These are phyloP conservation scores for Candida incommunis DNA, from an alignment of 805 yeast species.

Conservation along the genomic window DNA sequence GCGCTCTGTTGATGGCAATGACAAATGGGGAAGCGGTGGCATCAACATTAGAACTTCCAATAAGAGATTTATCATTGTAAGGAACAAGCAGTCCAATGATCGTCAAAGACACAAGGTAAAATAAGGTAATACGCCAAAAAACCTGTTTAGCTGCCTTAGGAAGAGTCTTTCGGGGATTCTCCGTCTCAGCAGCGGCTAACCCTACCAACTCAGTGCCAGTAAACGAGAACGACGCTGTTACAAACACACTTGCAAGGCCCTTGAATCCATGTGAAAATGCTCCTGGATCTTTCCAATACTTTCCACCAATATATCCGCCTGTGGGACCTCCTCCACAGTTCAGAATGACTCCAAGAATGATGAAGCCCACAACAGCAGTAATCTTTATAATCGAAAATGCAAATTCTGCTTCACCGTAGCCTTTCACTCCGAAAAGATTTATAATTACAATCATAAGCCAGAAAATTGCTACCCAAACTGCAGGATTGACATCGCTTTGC, in stretches of 20 bases:
- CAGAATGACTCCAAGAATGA: conserved; percentile 41
- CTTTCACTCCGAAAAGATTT: conserved; percentile 44
- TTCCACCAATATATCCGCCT: conserved; percentile 34
- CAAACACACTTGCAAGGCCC: conserved; percentile 57
- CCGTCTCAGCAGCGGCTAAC: conserved; percentile 65
- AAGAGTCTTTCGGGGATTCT: conserved; percentile 48
- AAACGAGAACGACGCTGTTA: conserved; percentile 65
- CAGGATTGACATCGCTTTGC: conserved; percentile 34
- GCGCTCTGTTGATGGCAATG: conserved; percentile 53
- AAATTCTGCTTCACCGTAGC: conserved; percentile 63
- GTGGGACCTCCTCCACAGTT: conserved; percentile 44
- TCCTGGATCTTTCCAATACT: conserved; percentile 50
- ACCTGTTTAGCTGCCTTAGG: conserved; percentile 72
- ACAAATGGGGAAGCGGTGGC: conserved; percentile 64
- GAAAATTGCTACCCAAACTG: conserved; percentile 43
- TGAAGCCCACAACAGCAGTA: conserved; percentile 45
- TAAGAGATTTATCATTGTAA: conserved; percentile 36
- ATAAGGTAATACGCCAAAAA: conserved; percentile 65
- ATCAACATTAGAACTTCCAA: conserved; percentile 33
- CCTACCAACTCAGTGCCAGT: conserved; percentile 66
- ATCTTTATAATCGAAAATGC: conserved; percentile 45
- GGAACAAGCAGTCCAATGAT: conserved; percentile 61
- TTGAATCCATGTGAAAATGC: conserved; percentile 54
- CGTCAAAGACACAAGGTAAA: conserved; percentile 47
- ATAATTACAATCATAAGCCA: conserved; percentile 34